phyloP scores from a whole-genome alignment of 2,329 filamentous ascomycete genomes.

The Gnomoniopsis sp. region DNA sequence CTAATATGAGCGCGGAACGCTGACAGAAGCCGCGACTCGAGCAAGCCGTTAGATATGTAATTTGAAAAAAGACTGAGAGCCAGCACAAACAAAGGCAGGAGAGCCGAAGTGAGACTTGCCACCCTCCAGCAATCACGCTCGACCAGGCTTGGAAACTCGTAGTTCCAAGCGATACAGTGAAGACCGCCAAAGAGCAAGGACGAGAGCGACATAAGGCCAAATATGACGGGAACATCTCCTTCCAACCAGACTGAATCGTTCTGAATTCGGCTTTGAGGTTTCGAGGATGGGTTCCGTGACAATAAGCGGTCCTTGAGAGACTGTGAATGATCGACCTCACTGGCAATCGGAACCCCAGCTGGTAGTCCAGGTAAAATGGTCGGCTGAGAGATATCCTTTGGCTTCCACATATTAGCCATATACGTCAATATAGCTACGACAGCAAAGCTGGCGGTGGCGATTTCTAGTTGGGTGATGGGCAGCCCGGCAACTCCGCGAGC shows the following conservation, averaged over 20 bases:
- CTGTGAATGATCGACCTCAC: no score
- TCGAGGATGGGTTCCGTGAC: no score
- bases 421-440: background rate
- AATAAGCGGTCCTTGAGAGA: no score
- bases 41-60: no score
- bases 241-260: background rate
- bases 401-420: background rate
- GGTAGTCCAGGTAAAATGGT: background rate
- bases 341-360: no score
- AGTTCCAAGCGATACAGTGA: conserved; percentile 1
- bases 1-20: no score
- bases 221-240: background rate
- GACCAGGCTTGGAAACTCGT: background rate
- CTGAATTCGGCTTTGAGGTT: background rate
- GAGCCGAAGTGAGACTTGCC: background rate
- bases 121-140: background rate
- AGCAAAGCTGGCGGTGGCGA: background rate
- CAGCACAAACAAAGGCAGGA: background rate
- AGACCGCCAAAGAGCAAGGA: background rate
- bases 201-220: background rate
- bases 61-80: background rate
- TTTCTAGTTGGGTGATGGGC: background rate
- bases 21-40: no score
- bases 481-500: background rate
- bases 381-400: background rate